These are phyloP conservation scores for Eragrostis nindensis DNA, from an alignment of 176 grass and related monocot genomes.

Conservation along the genomic window DNA sequence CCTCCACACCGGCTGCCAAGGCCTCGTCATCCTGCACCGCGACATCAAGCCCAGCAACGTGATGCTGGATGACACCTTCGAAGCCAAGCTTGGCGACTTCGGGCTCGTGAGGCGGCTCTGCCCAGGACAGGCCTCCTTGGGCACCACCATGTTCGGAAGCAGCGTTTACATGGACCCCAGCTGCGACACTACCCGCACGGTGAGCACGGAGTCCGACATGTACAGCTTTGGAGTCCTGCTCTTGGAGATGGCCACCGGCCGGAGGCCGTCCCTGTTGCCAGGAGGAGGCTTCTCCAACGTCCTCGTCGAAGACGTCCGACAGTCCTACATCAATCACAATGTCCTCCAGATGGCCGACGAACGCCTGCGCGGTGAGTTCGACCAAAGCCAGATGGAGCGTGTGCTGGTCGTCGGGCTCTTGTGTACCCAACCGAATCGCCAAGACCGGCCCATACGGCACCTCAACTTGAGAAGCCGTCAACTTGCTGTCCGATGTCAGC, in stretches of 20 bases:
- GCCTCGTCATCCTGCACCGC: background rate
- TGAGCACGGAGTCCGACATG: background rate
- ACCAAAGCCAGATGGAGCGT: background rate
- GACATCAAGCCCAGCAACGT: background rate
- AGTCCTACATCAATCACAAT: background rate
- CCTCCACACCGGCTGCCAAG: background rate
- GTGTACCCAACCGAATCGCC: background rate
- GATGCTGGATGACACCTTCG: background rate
- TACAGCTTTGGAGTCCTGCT: constrained; percentile 5
- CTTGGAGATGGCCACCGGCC: background rate
- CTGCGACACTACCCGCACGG: background rate
- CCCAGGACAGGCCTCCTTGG: background rate
- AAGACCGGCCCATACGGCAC: background rate
- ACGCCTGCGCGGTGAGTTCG: background rate
- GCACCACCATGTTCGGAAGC: background rate
- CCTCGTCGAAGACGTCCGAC: background rate
- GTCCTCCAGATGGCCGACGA: background rate
- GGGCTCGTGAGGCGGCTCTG: constrained; percentile 7
- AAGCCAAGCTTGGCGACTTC: background rate
- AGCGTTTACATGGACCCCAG: background rate
- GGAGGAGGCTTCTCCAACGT: background rate
- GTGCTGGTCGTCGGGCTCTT: background rate
- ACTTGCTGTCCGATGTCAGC: background rate
- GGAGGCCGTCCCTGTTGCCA: background rate
- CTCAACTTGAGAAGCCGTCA: background rate